Conservation (phyloP, 331 rosid genomes). For the Quercus phellos region DNA sequence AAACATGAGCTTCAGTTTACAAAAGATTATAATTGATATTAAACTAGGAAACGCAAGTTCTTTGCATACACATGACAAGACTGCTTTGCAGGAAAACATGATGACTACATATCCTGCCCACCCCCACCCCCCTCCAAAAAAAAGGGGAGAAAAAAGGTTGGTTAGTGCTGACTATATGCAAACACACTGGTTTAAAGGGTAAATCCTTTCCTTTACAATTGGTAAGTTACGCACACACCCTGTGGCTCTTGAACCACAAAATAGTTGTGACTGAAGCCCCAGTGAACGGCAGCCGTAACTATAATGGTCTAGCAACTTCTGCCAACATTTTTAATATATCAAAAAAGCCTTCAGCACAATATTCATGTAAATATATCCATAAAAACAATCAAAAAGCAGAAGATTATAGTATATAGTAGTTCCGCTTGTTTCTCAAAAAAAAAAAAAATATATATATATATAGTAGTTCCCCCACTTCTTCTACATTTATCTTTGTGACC, state of each 20-base stretch:
- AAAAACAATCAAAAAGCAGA: background rate
- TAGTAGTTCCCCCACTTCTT: background rate
- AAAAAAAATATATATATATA: too few relatives aligned
- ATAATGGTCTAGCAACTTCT: background rate
- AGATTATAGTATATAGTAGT: background rate
- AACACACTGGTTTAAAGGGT: background rate
- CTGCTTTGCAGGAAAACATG: constrained; percentile 6
- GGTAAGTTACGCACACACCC: too few relatives aligned
- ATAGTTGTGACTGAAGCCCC: too few relatives aligned
- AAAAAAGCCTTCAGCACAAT: background rate
- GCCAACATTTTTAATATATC: background rate
- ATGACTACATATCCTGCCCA: background rate
- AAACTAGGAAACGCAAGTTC: background rate
- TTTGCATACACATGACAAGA: background rate
- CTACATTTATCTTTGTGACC: constrained; percentile 6
- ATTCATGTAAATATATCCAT: background rate
- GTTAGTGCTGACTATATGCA: background rate
- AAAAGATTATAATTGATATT: background rate
- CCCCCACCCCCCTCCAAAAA: background rate
- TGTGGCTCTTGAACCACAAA: too few relatives aligned
- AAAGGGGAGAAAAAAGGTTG: background rate
- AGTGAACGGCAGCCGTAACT: too few relatives aligned
- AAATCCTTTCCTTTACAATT: background rate
- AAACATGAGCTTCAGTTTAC: constrained; percentile 28
- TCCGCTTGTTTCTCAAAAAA: background rate